These are phyloP conservation scores for Parietichytrium sp. DNA, from an alignment of 108 stramenopile species.

Conservation along the genomic window DNA sequence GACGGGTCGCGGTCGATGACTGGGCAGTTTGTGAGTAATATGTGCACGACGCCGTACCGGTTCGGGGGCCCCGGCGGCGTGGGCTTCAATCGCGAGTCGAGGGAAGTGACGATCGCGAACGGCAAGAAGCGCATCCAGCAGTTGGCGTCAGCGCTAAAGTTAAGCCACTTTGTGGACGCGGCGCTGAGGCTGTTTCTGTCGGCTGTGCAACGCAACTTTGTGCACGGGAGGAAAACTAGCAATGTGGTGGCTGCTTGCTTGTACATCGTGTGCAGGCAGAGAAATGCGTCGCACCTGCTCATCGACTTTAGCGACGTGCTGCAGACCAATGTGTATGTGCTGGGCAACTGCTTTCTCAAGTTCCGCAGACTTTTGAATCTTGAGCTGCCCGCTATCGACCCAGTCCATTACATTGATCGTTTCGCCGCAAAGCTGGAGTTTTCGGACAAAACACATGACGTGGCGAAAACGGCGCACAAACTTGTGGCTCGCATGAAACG, in stretches of 20 bases:
- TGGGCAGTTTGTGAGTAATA: constrained; percentile 38
- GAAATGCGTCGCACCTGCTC: constrained; percentile 93
- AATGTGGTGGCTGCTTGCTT: constrained; percentile 94
- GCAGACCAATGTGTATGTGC: constrained; percentile 92
- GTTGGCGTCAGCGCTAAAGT: constrained; percentile 71
- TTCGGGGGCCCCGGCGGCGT: background rate
- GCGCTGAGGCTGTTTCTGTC: constrained; percentile 85
- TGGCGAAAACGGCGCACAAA: constrained; percentile 80
- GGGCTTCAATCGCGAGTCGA: constrained; percentile 78
- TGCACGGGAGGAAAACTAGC: constrained; percentile 79
- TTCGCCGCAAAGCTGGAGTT: constrained; percentile 94
- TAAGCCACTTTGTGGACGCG: constrained; percentile 82
- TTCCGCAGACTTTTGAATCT: constrained; percentile 84
- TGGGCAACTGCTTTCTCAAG: constrained; percentile 93
- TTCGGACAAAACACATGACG: constrained; percentile 81
- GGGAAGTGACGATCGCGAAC: constrained; percentile 84
- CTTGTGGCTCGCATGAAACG: constrained; percentile 92
- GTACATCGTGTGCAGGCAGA: constrained; percentile 94
- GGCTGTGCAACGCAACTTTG: constrained; percentile 92
- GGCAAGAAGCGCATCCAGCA: constrained; percentile 72
- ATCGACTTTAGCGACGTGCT: constrained; percentile 96
- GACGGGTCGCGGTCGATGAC: constrained; percentile 29
- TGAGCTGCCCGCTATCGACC: constrained; percentile 89
- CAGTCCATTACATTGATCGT: constrained; percentile 94
- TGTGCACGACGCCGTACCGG: constrained; percentile 19